phyloP scores from a whole-genome alignment of 306 rosid species.

The Castanea mollissima region DNA sequence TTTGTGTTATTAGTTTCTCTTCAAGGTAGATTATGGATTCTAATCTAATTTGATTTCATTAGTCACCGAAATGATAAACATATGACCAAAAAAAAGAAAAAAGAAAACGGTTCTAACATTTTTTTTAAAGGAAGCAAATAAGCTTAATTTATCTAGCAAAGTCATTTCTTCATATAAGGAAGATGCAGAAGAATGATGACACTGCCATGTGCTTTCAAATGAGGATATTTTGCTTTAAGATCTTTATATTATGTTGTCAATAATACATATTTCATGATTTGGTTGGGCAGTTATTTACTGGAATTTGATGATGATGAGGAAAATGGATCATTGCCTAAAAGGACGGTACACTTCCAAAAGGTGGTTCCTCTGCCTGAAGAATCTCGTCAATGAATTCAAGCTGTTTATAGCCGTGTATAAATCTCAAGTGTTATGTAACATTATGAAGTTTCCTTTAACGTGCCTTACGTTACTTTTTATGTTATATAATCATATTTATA shows the following conservation, averaged over 20 bases:
- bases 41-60: not conserved
- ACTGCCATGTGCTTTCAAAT: not conserved
- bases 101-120: not conserved
- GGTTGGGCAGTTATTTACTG: constrained; percentile 61
- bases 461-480: constrained; percentile 1
- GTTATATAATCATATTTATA: too few relatives aligned
- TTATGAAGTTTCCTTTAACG: constrained; percentile 20
- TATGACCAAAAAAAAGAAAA: not conserved
- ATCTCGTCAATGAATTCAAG: constrained; percentile 69
- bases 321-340: constrained; percentile 91
- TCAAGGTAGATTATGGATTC: not conserved
- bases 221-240: not conserved
- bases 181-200: not conserved
- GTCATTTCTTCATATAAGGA: not conserved
- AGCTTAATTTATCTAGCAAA: not conserved
- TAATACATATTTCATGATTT: not conserved
- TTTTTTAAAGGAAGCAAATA: not conserved
- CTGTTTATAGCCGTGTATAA: constrained; percentile 38
- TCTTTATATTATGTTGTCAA: not conserved
- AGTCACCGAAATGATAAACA: not conserved
- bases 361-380: constrained; percentile 95
- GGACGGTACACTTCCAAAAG: constrained; percentile 82
- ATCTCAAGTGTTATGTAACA: constrained; percentile 5
- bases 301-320: constrained; percentile 98
- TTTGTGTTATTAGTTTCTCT: too few relatives aligned